These are phyloP conservation scores for Jasminum sambac DNA, from an alignment of 257 asterid species.

Conservation along the genomic window DNA sequence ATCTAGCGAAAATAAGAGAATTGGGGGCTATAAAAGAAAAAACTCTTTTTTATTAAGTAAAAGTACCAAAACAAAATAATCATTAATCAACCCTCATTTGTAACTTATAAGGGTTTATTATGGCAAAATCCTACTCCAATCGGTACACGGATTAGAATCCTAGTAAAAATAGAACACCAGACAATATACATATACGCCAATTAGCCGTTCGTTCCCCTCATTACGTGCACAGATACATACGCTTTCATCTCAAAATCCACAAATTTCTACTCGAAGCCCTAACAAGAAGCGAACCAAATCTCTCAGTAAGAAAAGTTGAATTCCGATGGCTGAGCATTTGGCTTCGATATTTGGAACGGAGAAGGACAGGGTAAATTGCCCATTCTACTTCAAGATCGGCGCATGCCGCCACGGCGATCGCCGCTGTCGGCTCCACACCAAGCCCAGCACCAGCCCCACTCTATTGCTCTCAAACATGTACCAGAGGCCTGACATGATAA, in stretches of 20 bases:
- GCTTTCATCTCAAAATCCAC: neutral
- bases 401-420: conserved; percentile 98
- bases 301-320: neutral
- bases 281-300: neutral
- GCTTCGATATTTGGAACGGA: conserved; percentile 93
- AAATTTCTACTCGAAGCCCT: conserved; percentile 22
- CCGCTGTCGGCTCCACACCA: conserved; percentile 91
- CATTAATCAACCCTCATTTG: too few species aligned
- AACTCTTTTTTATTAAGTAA: too few species aligned
- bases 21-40: too few species aligned
- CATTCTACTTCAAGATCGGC: conserved; percentile 95
- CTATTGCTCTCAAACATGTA: conserved; percentile 87
- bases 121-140: too few species aligned
- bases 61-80: too few species aligned
- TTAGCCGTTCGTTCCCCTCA: neutral
- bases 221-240: too few species aligned
- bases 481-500: conserved; percentile 91
- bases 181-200: too few species aligned
- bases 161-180: too few species aligned
- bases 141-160: too few species aligned
- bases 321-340: conserved; percentile 81
- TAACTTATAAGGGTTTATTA: too few species aligned
- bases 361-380: conserved; percentile 91
- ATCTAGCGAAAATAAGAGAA: too few species aligned
- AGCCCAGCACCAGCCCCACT: conserved; percentile 91